Evolutionary conservation across 176 grass and related monocot genomes (phyloP).

Genomic region (Hyparrhenia diplandra): DNA sequence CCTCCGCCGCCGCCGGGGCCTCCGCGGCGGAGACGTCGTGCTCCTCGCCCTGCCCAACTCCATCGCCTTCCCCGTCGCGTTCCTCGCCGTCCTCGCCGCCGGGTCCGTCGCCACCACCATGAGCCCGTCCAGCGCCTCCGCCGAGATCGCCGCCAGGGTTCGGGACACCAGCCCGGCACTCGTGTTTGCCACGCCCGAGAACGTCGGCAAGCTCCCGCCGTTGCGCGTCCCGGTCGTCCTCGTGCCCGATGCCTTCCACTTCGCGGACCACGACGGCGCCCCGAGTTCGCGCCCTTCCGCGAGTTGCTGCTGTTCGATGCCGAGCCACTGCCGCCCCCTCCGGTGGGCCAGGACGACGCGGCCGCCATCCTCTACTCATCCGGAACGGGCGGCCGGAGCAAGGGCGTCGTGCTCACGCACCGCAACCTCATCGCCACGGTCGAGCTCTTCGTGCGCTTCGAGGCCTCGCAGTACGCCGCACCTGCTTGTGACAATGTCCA

Average conservation of each 20-base stretch:
- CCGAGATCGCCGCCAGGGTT: constrained; percentile 54
- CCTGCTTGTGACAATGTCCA: constrained; percentile 66
- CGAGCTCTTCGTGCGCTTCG: constrained; percentile 67
- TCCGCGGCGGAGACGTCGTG: constrained; percentile 40
- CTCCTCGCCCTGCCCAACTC: constrained; percentile 63
- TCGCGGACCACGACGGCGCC: background rate
- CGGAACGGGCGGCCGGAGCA: constrained; percentile 65
- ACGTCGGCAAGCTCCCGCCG: constrained; percentile 22
- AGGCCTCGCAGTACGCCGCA: constrained; percentile 52
- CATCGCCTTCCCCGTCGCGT: constrained; percentile 55
- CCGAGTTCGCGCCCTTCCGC: constrained; percentile 40
- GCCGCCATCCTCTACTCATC: constrained; percentile 88
- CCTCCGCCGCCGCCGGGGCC: constrained; percentile 19
- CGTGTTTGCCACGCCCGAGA: constrained; percentile 41
- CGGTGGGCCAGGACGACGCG: constrained; percentile 47
- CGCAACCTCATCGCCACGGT: constrained; percentile 75
- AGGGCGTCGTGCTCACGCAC: constrained; percentile 76
- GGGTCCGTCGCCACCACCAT: constrained; percentile 51
- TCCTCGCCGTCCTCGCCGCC: constrained; percentile 57
- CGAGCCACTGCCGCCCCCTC: background rate
- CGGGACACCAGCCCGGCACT: constrained; percentile 17
- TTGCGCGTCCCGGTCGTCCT: constrained; percentile 36
- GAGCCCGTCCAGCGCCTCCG: constrained; percentile 47
- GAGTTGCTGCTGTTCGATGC: constrained; percentile 35
- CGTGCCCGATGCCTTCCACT: constrained; percentile 40